A percentile compares a stretch with the other conserved stretches of the same genome.
Evolutionary conservation across 805 yeast genomes (phyloP).

Genomic region (Metschnikowia lunata): DNA sequence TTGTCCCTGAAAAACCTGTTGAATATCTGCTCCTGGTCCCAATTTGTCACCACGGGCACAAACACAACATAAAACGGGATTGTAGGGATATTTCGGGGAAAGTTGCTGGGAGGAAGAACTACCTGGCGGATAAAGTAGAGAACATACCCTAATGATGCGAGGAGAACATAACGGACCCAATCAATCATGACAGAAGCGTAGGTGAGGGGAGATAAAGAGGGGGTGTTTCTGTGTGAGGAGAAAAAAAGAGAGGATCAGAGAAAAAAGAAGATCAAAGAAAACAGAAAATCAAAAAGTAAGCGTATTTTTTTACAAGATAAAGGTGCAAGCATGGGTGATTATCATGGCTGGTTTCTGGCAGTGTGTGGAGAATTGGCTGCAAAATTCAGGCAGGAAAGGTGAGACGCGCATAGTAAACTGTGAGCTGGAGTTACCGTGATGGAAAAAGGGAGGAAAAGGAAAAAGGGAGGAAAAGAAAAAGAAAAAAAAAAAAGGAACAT

Average conservation of each 20-base stretch:
- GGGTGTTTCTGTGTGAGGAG: neutral
- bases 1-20: constrained; percentile 39
- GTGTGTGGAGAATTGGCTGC: too few species aligned
- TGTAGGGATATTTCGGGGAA: constrained; percentile 53
- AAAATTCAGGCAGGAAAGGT: too few species aligned
- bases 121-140: constrained; percentile 12
- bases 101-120: constrained; percentile 45
- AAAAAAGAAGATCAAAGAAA: neutral
- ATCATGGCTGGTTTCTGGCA: too few species aligned
- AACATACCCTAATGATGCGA: neutral
- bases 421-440: too few species aligned
- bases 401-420: too few species aligned
- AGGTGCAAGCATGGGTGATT: too few species aligned
- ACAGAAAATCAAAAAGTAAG: too few species aligned
- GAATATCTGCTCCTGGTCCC: constrained; percentile 49
- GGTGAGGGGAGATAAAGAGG: too few species aligned
- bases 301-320: too few species aligned
- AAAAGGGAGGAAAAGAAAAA: too few species aligned
- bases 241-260: neutral
- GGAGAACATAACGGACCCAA: neutral
- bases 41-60: constrained; percentile 36
- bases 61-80: constrained; percentile 59
- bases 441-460: too few species aligned
- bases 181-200: neutral
- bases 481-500: too few species aligned